Evolutionary conservation across 2,329 filamentous ascomycete species (phyloP).

Genomic region (Ambrosiella beaveri): DNA sequence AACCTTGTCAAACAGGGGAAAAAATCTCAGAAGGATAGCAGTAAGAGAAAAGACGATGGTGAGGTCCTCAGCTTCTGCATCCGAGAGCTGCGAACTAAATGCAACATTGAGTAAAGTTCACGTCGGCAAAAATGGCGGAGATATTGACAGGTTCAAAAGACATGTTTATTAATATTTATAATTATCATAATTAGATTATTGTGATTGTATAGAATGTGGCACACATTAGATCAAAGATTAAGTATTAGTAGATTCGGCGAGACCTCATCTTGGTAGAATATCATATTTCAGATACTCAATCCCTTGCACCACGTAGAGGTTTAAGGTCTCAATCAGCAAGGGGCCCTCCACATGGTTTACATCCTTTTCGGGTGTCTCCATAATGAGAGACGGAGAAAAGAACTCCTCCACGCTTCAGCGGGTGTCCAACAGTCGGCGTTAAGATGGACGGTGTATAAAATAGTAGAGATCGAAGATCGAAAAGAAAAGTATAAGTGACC

Average conservation of each 20-base stretch:
- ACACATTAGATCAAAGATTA: slow-evolving; percentile 4
- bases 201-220: neutral
- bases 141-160: too few relatives aligned
- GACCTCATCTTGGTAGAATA: slow-evolving; percentile 9
- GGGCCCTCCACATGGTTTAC: slow-evolving; percentile 15
- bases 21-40: neutral
- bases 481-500: slow-evolving; percentile 6
- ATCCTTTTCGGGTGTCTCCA: slow-evolving; percentile 5
- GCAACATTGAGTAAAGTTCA: neutral
- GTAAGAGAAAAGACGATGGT: neutral
- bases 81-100: neutral
- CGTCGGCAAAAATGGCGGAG: too few relatives aligned
- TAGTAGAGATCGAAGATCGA: slow-evolving; percentile 4
- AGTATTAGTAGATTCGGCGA: neutral
- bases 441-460: slow-evolving; percentile 18
- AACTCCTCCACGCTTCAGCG: slow-evolving; percentile 16
- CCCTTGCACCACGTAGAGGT: slow-evolving; percentile 17
- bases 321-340: slow-evolving; percentile 15
- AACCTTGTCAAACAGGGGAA: slow-evolving; percentile 18
- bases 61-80: neutral
- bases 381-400: neutral
- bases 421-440: slow-evolving; percentile 22
- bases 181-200: too few relatives aligned
- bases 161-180: too few relatives aligned
- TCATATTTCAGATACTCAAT: slow-evolving; percentile 7